These are phyloP conservation scores for Xylaria cubensis DNA, from an alignment of 495 filamentous ascomycete genomes.

Conservation along the genomic window DNA sequence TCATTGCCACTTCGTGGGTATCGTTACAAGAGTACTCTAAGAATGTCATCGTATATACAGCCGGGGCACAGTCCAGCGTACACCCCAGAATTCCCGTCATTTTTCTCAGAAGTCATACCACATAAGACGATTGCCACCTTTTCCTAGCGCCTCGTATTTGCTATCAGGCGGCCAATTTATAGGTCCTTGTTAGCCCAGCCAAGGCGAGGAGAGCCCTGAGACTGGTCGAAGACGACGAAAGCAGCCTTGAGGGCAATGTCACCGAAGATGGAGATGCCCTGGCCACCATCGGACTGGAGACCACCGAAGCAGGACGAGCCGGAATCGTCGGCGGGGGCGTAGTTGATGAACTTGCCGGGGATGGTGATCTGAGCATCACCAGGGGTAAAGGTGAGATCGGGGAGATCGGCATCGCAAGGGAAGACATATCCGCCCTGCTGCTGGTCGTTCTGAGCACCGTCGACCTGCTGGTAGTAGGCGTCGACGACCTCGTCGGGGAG, in stretches of 20 bases:
- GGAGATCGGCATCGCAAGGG: slow-evolving; percentile 63
- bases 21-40: slow-evolving; percentile 13
- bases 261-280: slow-evolving; percentile 70
- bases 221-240: slow-evolving; percentile 69
- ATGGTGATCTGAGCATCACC: slow-evolving; percentile 52
- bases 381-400: slow-evolving; percentile 63
- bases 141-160: not conserved
- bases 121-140: not conserved
- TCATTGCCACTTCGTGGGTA: slow-evolving; percentile 13
- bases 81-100: slow-evolving; percentile 7
- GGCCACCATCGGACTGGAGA: slow-evolving; percentile 63
- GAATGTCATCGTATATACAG: slow-evolving; percentile 20
- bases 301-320: slow-evolving; percentile 60
- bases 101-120: not conserved
- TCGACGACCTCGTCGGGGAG: slow-evolving; percentile 61
- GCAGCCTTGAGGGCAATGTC: slow-evolving; percentile 77
- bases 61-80: not conserved
- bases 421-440: slow-evolving; percentile 67
- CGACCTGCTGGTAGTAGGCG: slow-evolving; percentile 68
- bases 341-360: slow-evolving; percentile 59
- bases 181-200: slow-evolving; percentile 29
- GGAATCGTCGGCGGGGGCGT: slow-evolving; percentile 41
- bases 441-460: slow-evolving; percentile 52
- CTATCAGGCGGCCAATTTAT: not conserved
- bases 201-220: slow-evolving; percentile 25